Conservation (phyloP, 139 green algal genomes). For the Pedinophyceae sp. region DNA sequence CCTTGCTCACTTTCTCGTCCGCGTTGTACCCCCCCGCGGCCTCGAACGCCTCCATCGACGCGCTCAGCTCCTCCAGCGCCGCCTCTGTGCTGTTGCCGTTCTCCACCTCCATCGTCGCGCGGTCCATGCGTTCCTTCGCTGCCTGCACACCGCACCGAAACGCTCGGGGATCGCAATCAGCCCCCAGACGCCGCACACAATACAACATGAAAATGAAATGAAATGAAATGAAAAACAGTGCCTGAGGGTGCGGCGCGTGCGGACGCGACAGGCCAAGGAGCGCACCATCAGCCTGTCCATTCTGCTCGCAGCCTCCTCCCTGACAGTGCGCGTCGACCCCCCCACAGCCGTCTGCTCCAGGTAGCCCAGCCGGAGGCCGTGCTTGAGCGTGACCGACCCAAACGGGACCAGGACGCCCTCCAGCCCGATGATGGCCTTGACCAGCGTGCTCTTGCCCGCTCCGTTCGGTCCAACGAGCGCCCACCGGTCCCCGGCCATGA, state of each 20-base stretch:
- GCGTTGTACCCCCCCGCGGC: constrained; percentile 28
- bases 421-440: constrained; percentile 22
- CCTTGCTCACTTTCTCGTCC: constrained; percentile 36
- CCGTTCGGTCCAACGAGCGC: constrained; percentile 47
- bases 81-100: too few relatives aligned
- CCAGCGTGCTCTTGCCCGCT: constrained; percentile 41
- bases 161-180: too few relatives aligned
- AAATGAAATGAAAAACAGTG: too few relatives aligned
- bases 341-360: constrained; percentile 44
- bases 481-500: constrained; percentile 33
- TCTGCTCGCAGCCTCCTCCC: constrained; percentile 32
- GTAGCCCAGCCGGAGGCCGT: constrained; percentile 29
- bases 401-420: constrained; percentile 13
- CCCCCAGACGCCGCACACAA: too few relatives aligned
- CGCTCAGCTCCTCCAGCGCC: too few relatives aligned
- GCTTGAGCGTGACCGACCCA: constrained; percentile 16
- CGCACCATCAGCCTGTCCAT: constrained; percentile 32
- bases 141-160: too few relatives aligned
- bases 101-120: constrained; percentile 11
- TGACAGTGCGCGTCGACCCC: constrained; percentile 32
- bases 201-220: too few relatives aligned
- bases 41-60: constrained; percentile 26
- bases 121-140: too few relatives aligned
- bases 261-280: too few relatives aligned
- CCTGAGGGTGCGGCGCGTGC: too few relatives aligned